phyloP scores from a whole-genome alignment of 257 asterid species.

The Gentiana macrophylla region DNA sequence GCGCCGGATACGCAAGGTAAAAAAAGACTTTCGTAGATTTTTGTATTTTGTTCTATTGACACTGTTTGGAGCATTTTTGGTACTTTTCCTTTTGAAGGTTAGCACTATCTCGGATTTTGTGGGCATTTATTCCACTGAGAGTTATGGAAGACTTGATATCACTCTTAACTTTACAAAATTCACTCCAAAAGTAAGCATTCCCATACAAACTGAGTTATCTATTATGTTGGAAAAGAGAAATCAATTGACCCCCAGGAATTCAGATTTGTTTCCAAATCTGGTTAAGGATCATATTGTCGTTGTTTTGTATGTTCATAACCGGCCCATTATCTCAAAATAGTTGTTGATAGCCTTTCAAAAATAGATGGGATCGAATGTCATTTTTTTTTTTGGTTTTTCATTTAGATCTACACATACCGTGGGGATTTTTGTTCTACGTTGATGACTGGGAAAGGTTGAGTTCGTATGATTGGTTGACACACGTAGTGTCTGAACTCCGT shows the following conservation, averaged over 20 bases:
- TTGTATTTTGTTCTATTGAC: slow-evolving; percentile 32
- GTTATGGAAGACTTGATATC: slow-evolving; percentile 21
- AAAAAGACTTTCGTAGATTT: slow-evolving; percentile 37
- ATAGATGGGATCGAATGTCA: slow-evolving; percentile 40
- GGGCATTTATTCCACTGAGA: slow-evolving; percentile 24
- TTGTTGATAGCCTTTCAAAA: slow-evolving; percentile 61
- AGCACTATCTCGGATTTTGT: slow-evolving; percentile 28
- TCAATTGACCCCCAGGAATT: slow-evolving; percentile 64
- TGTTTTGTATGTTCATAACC: slow-evolving; percentile 90
- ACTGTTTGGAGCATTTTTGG: slow-evolving; percentile 32
- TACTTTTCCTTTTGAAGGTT: slow-evolving; percentile 40
- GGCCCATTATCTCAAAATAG: slow-evolving; percentile 72
- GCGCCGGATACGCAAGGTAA: too few species aligned
- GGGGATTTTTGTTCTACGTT: too few species aligned
- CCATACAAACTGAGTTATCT: slow-evolving; percentile 55
- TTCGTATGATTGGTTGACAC: too few species aligned
- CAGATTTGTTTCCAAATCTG: slow-evolving; percentile 55
- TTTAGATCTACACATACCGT: too few species aligned
- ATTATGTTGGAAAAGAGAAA: slow-evolving; percentile 42
- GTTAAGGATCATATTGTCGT: slow-evolving; percentile 54
- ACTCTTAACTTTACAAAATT: slow-evolving; percentile 18
- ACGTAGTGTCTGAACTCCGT: too few species aligned
- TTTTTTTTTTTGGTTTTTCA: too few species aligned
- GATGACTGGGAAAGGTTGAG: too few species aligned
- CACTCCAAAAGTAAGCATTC: slow-evolving; percentile 32